Evolutionary conservation across 805 yeast species (phyloP), one percentile per base, ranked within the genome.

Genomic region (Wickerhamiella kurtzmanii): DNA sequence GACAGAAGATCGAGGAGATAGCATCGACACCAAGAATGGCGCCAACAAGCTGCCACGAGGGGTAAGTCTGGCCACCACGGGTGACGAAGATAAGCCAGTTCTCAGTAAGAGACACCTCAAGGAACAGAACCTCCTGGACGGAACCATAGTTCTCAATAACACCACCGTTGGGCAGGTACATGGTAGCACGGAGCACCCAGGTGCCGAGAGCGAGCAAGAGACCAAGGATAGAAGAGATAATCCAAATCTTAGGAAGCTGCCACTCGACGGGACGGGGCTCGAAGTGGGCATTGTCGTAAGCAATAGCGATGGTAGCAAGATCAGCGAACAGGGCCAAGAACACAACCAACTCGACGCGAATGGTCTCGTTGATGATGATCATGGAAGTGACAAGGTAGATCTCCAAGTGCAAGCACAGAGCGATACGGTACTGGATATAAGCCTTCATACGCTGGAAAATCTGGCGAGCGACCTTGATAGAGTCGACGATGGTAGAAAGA

Each of bases 371-470:
- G 74, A 86, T 78, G 70, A 86, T 86, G 65, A 94, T 92, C 80
- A 86, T 84, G 85, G 95, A 85, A 66, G 88, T 75, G 74, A 94
- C 95, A 61, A 86, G 74, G 82, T 86, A 86, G 65, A 86, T 72
- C 75, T 86, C 96, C 77, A 86, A 80, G 73, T 86, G 96, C 70
- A 86, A 75, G 58, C 95, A 86, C 68, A 86, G 75, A 68, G 96
- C 96, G 68, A 86, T 86, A 78, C 96, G 87, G 89, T 86, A 86
- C 68, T 86, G 95, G 74, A 86, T 94, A 71, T 86, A 86, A 63
- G 96, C 80, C 81, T 86, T 86, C 96, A 86, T 86, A 77, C 96
- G 82, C 94, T 86, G 96, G 95, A 85, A 85, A 79, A 85, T 85
- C 73, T 85, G 94, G 73, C 95, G 78, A 58, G 94, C 85, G 62